Evolutionary conservation across 441 rosid species (phyloP).

Genomic region (Pelargonium fulgidum): DNA sequence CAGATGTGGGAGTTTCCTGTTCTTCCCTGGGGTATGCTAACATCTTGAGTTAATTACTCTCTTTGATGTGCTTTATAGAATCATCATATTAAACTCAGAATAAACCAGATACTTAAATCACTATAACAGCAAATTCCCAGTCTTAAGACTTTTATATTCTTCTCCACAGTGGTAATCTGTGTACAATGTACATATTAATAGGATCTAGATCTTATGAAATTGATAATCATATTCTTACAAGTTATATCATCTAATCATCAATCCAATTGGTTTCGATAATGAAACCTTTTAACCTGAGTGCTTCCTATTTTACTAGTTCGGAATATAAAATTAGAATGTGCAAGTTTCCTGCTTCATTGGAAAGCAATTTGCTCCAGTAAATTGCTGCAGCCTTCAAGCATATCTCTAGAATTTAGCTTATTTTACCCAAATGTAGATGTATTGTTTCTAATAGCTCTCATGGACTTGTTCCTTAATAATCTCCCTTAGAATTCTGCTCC

Average conservation of each 20-base stretch:
- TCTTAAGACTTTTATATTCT: conserved; percentile 10
- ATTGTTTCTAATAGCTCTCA: neutral
- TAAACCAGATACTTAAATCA: conserved; percentile 8
- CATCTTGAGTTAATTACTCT: conserved; percentile 1
- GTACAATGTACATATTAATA: neutral
- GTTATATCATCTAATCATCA: neutral
- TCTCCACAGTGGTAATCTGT: neutral
- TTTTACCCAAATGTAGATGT: neutral
- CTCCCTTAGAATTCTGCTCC: neutral
- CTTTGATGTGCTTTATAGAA: conserved; percentile 1
- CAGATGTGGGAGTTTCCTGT: conserved; percentile 68
- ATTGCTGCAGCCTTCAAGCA: neutral
- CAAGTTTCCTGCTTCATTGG: neutral
- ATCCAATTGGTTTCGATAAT: neutral
- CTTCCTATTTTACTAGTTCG: neutral
- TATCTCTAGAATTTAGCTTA: conserved; percentile 2
- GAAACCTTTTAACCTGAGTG: conserved; percentile 2
- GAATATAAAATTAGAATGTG: neutral
- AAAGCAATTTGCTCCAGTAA: too few species aligned
- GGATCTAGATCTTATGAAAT: neutral
- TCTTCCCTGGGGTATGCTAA: conserved; percentile 59
- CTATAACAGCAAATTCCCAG: neutral
- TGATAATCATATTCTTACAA: neutral
- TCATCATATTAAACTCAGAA: conserved; percentile 1
- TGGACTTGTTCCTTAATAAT: neutral